Conservation (phyloP, 345 rosid species). For the Salix arbutifolia region DNA sequence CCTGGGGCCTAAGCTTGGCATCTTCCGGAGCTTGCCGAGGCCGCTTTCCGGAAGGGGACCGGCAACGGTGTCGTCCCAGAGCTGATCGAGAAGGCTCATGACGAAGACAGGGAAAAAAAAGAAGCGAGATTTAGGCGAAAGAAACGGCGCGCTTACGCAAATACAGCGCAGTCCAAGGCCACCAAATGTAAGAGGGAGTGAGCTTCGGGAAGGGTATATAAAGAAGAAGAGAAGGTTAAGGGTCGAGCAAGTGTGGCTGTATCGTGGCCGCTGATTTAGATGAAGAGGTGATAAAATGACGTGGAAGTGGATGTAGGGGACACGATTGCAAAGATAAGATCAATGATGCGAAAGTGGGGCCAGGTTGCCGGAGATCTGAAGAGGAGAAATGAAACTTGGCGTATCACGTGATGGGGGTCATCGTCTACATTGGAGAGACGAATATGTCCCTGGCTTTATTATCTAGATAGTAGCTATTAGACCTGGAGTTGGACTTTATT, state of each 20-base stretch:
- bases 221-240: conserved; percentile 21
- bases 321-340: conserved; percentile 51
- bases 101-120: not conserved
- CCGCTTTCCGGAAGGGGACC: conserved; percentile 92
- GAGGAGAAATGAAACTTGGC: not conserved
- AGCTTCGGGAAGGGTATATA: conserved; percentile 17
- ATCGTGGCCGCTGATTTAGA: conserved; percentile 42
- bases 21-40: conserved; percentile 91
- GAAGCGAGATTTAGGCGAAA: not conserved
- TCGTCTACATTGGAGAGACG: not conserved
- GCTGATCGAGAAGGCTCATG: conserved; percentile 86
- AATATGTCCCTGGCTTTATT: not conserved
- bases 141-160: not conserved
- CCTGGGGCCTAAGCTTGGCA: conserved; percentile 51
- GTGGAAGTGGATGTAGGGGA: conserved; percentile 41
- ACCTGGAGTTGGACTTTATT: not conserved
- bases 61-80: conserved; percentile 98
- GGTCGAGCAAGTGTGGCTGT: conserved; percentile 13
- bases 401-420: conserved; percentile 16
- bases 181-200: not conserved
- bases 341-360: conserved; percentile 13
- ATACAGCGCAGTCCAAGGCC: not conserved
- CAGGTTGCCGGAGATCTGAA: not conserved
- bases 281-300: conserved; percentile 3
- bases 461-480: no score